Percentiles rank a stretch among this genome's conserved stretches.
phyloP scores from a whole-genome alignment of 2,329 filamentous ascomycete genomes.

The Hortaea werneckii region DNA sequence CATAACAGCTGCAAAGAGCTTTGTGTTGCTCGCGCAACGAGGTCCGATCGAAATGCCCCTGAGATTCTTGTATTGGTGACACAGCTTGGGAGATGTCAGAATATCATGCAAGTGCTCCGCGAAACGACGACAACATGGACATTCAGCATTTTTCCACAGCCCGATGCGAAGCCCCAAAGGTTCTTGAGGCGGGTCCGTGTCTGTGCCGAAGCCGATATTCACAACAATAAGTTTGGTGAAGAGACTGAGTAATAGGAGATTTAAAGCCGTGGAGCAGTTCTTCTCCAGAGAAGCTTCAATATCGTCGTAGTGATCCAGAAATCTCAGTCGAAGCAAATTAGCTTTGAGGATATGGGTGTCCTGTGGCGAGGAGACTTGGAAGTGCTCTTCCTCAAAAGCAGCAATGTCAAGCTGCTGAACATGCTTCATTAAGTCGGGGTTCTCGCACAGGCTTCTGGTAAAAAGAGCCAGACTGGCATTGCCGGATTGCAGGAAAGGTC shows the following conservation, averaged over 20 bases:
- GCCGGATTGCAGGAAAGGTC: neutral
- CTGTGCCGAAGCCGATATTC: too few species aligned
- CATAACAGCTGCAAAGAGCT: neutral
- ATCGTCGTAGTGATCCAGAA: neutral
- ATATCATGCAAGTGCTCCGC: neutral
- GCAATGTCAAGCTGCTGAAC: neutral
- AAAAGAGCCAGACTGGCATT: neutral
- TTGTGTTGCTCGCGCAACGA: too few species aligned
- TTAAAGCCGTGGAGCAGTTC: neutral
- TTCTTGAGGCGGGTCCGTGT: too few species aligned
- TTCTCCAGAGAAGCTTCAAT: neutral
- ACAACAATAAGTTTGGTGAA: neutral
- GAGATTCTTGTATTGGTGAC: neutral
- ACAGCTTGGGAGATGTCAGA: too few species aligned
- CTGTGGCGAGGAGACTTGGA: neutral
- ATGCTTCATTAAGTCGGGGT: neutral
- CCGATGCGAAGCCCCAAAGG: too few species aligned
- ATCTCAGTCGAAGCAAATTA: neutral
- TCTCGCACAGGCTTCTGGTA: neutral
- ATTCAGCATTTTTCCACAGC: neutral
- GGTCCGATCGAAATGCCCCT: too few species aligned
- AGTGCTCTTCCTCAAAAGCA: neutral
- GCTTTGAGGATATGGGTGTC: neutral
- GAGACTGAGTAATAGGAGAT: neutral
- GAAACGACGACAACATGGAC: neutral